Percentiles rank a stretch among this genome's conserved stretches.
phyloP scores from a whole-genome alignment of 139 green algal species.

The Coelastrella sp. region DNA sequence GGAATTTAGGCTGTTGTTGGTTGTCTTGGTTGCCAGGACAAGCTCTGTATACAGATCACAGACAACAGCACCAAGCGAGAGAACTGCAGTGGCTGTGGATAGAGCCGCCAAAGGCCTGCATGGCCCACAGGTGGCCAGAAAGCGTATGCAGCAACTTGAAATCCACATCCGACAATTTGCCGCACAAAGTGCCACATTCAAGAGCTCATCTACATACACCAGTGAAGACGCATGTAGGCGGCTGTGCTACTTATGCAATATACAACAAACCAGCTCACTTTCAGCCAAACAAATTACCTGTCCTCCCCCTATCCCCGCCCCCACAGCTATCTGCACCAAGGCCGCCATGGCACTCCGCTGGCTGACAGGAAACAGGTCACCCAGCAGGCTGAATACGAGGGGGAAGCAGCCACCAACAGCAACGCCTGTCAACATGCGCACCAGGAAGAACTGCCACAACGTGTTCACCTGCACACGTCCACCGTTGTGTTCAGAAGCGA shows the following conservation, averaged over 20 bases:
- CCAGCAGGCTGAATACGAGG: constrained; percentile 84
- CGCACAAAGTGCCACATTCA: no score
- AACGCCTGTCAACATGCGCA: constrained; percentile 88
- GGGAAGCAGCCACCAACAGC: constrained; percentile 85
- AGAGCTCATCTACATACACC: no score
- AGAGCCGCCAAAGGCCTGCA: no score
- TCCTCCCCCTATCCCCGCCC: constrained; percentile 75
- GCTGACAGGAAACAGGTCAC: constrained; percentile 78
- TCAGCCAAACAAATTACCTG: constrained; percentile 60
- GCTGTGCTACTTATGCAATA: no score
- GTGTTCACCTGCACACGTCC: constrained; percentile 63
- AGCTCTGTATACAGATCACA: no score
- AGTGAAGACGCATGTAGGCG: no score
- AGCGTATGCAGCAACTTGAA: not conserved
- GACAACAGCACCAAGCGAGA: no score
- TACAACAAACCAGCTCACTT: no score
- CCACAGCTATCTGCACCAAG: constrained; percentile 77
- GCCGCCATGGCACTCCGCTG: constrained; percentile 58
- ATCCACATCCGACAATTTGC: no score
- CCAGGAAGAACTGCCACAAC: constrained; percentile 88
- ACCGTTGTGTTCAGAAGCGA: not conserved
- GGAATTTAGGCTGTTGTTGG: no score
- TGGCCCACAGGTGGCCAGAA: not conserved
- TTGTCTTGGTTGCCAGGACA: no score
- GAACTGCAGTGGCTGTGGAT: no score